Conservation (phyloP, 768 basidiomycete genomes). For the button mushroom (Agaricus bisporus) region DNA sequence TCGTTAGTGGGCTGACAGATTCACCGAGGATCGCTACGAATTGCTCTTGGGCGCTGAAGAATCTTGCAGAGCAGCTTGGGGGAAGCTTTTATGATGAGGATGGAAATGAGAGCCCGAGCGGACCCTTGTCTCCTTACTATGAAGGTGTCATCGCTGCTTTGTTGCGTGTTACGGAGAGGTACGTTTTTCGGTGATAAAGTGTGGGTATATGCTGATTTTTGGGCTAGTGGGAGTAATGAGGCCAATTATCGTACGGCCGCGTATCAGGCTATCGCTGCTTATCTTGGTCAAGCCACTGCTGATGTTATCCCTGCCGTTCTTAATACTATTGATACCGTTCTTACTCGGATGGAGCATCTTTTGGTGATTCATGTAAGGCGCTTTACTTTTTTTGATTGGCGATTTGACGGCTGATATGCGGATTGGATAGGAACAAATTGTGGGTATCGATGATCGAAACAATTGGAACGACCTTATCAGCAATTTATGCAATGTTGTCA, state of each 20-base stretch:
- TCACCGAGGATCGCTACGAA: conserved; percentile 84
- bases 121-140: conserved; percentile 83
- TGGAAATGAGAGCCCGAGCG: conserved; percentile 44
- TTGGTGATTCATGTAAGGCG: conserved; percentile 68
- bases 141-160: conserved; percentile 82
- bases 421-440: conserved; percentile 69
- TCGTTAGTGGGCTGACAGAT: conserved; percentile 77
- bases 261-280: conserved; percentile 91
- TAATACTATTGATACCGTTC: conserved; percentile 72
- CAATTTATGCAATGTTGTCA: conserved; percentile 87
- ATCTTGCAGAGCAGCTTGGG: conserved; percentile 85
- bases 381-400: not conserved
- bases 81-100: conserved; percentile 61
- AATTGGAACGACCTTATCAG: conserved; percentile 99
- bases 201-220: conserved; percentile 10
- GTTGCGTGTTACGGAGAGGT: conserved; percentile 85
- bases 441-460: conserved; percentile 93
- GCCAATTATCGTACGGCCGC: conserved; percentile 91
- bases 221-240: conserved; percentile 72
- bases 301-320: conserved; percentile 81
- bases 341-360: conserved; percentile 89
- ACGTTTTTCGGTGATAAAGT: conserved; percentile 14
- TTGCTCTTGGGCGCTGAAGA: conserved; percentile 96
- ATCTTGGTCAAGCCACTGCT: conserved; percentile 70
- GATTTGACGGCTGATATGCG: not conserved